Evolutionary conservation across 805 yeast species (phyloP).

Genomic region (Metschnikowia peoriensis): DNA sequence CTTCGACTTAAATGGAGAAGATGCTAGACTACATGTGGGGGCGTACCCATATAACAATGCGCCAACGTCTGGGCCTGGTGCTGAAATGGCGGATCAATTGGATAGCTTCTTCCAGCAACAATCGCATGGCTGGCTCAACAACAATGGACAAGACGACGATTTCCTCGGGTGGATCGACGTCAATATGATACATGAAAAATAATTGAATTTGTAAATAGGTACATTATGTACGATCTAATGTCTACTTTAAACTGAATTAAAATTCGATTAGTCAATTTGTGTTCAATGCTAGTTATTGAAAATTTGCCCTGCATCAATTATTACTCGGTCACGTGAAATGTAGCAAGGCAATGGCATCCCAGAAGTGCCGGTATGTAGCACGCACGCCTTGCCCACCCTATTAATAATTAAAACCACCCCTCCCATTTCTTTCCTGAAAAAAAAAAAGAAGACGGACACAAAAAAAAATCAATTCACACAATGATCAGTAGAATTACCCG

Average conservation of each 20-base stretch:
- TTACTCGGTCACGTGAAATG: constrained; percentile 7
- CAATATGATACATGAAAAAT: constrained; percentile 35
- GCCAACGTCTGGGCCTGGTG: constrained; percentile 13
- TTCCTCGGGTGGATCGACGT: constrained; percentile 93
- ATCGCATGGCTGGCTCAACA: constrained; percentile 82
- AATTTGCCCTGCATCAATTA: too few relatives aligned
- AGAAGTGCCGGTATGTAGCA: neutral
- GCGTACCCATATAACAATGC: constrained; percentile 9
- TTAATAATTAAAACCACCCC: neutral
- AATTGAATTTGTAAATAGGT: constrained; percentile 3
- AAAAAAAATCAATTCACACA: neutral
- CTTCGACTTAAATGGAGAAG: constrained; percentile 8
- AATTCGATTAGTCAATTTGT: neutral
- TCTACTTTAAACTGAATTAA: neutral
- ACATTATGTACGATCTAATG: too few relatives aligned
- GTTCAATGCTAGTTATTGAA: too few relatives aligned
- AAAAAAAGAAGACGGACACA: too few relatives aligned
- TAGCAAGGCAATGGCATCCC: neutral
- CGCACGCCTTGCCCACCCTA: neutral
- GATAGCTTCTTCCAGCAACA: constrained; percentile 76
- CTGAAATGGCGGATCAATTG: constrained; percentile 33
- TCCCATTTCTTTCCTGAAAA: too few relatives aligned
- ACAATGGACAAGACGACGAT: constrained; percentile 65
- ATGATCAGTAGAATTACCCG: constrained; percentile 18
- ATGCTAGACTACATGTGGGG: constrained; percentile 5